These are phyloP conservation scores for Cudoniella acicularis DNA, from an alignment of 495 filamentous ascomycete genomes.

Conservation along the genomic window DNA sequence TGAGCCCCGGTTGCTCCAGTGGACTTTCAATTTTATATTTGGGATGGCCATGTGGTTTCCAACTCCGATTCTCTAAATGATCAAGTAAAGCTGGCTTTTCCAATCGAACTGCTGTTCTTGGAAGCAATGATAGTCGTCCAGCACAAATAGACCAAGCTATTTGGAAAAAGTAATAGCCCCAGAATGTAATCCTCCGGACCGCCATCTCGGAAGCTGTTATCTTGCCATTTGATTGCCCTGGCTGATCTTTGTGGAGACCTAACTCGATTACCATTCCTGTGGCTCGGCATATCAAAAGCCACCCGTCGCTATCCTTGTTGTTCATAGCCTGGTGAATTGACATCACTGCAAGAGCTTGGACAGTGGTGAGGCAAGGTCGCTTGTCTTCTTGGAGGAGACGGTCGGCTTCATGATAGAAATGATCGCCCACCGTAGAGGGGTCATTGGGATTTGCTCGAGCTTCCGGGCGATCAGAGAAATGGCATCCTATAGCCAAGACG, in stretches of 20 bases:
- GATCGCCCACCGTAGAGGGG: conserved; percentile 56
- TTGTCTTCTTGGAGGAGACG: conserved; percentile 56
- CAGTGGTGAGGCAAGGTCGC: conserved; percentile 65
- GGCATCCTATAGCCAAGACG: conserved; percentile 65
- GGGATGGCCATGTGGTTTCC: conserved; percentile 29
- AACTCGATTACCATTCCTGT: conserved; percentile 30
- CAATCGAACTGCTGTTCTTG: conserved; percentile 36
- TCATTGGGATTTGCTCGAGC: conserved; percentile 54
- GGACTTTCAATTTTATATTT: background rate
- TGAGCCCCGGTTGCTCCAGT: conserved; percentile 14
- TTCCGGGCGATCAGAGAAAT: conserved; percentile 63
- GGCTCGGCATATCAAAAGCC: conserved; percentile 36
- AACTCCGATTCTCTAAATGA: conserved; percentile 26
- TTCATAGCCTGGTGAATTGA: conserved; percentile 48
- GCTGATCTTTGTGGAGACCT: conserved; percentile 20
- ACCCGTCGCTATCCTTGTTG: conserved; percentile 35
- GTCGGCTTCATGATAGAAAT: conserved; percentile 69
- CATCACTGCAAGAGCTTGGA: conserved; percentile 75
- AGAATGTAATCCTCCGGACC: conserved; percentile 43
- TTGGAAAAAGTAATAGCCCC: conserved; percentile 40
- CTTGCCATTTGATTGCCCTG: conserved; percentile 14
- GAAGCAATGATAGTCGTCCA: conserved; percentile 39
- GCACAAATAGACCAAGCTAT: conserved; percentile 39
- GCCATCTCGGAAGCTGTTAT: conserved; percentile 35
- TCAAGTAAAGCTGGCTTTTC: conserved; percentile 29